Evolutionary conservation across 495 filamentous ascomycete genomes (phyloP), one percentile per base, ranked within the genome.

Genomic region (Neurospora sp.): DNA sequence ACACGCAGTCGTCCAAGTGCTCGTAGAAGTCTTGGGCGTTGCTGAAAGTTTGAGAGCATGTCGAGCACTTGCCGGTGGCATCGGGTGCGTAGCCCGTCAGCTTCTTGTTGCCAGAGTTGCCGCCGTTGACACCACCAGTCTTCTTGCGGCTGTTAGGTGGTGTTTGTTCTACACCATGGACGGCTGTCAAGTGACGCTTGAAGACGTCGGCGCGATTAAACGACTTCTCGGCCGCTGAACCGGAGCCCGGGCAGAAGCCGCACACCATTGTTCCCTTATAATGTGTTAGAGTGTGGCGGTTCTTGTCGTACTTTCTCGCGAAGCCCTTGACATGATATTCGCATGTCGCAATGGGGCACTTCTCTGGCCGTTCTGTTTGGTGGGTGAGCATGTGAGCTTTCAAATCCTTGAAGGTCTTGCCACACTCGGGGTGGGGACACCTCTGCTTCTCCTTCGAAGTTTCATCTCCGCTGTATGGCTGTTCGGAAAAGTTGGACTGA

Each of bases 211-310:
- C 94, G 39, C 96, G 90, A 83, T 99, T 99, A 82, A 99, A 99
- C 76, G 93, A 96, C 87, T 99, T 99, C 82, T 99, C 96, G 0
- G 92, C 92, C 27, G 95, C 88, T 2, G 94, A 97, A 16, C 96
- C 96, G 35, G 93, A 92, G 5, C 94, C 94, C 0, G 95, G 94
- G 78, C 96, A 99, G 85, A 99, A 99, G 41, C 94, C 94, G 82
- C 96, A 99, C 37, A 99, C 94, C 96, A 99, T 98, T 39, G 94
- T 98, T 10, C 96, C 96, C 83, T 98, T 98, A 87, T 99, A 99
- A 78, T 99, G 96, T 35, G 96, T 99, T 71, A 99, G 80, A 0
- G 95, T 97, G 80, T 99, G 96, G 39, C 96, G 87, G 80, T 98
- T 98, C 85, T 98, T 98, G 84, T 99, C 96, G 79, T 99, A 78